Conservation (phyloP, 2,329 filamentous ascomycete genomes). For the Scedosporium dehoogii region DNA sequence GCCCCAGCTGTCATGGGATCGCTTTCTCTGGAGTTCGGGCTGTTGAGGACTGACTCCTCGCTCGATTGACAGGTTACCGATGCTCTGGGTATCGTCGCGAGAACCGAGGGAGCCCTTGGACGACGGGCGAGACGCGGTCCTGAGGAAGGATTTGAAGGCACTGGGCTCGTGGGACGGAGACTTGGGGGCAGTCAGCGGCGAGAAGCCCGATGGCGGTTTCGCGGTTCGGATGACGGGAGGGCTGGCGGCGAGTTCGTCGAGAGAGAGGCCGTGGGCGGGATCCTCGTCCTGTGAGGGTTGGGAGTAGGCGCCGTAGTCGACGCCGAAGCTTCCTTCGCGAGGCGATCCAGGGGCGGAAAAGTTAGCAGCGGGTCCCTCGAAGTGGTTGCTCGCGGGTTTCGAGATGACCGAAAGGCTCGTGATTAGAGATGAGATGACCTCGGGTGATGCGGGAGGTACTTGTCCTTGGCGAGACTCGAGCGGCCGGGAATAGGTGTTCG, state of each 20-base stretch:
- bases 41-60: conserved; percentile 34
- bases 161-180: conserved; percentile 41
- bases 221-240: conserved; percentile 72
- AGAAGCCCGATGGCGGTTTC: conserved; percentile 69
- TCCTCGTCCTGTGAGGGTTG: conserved; percentile 40
- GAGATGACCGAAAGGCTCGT: conserved; percentile 61
- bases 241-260: conserved; percentile 51
- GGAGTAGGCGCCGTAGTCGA: conserved; percentile 62
- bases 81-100: conserved; percentile 48
- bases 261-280: conserved; percentile 21
- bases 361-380: conserved; percentile 43
- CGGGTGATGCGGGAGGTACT: conserved; percentile 45
- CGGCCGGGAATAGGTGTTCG: neutral
- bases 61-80: conserved; percentile 56
- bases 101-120: conserved; percentile 47
- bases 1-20: conserved; percentile 54
- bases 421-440: conserved; percentile 61
- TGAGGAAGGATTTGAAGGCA: conserved; percentile 51
- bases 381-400: conserved; percentile 57
- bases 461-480: conserved; percentile 7
- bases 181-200: conserved; percentile 55
- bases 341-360: conserved; percentile 26
- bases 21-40: conserved; percentile 39
- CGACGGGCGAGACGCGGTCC: conserved; percentile 47
- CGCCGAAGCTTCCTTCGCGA: conserved; percentile 49